Conservation (phyloP, 306 rosid species). For the Acacia confusa region DNA sequence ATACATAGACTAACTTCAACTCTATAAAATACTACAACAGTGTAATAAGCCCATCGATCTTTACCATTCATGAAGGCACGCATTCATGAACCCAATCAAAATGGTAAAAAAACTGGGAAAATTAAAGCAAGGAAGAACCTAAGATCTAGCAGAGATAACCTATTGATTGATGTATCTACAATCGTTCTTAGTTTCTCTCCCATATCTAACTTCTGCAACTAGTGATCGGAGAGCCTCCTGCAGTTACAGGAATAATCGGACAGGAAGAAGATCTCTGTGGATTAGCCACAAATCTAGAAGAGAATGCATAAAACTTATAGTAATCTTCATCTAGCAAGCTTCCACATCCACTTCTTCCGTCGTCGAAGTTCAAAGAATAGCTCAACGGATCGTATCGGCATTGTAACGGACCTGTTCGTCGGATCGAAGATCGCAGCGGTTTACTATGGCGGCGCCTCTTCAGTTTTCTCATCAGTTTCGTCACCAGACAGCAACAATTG, state of each 20-base stretch:
- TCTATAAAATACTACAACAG: neutral
- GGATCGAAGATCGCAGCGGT: conserved; percentile 17
- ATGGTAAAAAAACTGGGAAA: neutral
- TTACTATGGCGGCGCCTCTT: conserved; percentile 39
- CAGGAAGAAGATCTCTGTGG: conserved; percentile 40
- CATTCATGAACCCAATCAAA: neutral
- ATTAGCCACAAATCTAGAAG: conserved; percentile 71
- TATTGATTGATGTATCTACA: neutral
- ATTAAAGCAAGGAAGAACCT: neutral
- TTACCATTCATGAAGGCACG: neutral
- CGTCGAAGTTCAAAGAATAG: conserved; percentile 78
- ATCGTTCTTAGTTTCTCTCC: neutral
- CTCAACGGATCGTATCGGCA: conserved; percentile 82
- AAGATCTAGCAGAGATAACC: neutral
- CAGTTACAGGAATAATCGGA: conserved; percentile 30
- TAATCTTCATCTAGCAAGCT: conserved; percentile 65
- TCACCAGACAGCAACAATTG: conserved; percentile 42
- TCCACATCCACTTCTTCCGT: conserved; percentile 48
- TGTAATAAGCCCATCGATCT: neutral
- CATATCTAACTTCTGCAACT: neutral
- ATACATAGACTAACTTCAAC: neutral
- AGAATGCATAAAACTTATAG: conserved; percentile 70
- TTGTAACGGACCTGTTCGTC: conserved; percentile 52
- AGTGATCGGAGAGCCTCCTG: conserved; percentile 32
- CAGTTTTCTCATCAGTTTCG: conserved; percentile 61